phyloP scores from a whole-genome alignment of 2,329 filamentous ascomycete genomes.

The Calonectria montana region DNA sequence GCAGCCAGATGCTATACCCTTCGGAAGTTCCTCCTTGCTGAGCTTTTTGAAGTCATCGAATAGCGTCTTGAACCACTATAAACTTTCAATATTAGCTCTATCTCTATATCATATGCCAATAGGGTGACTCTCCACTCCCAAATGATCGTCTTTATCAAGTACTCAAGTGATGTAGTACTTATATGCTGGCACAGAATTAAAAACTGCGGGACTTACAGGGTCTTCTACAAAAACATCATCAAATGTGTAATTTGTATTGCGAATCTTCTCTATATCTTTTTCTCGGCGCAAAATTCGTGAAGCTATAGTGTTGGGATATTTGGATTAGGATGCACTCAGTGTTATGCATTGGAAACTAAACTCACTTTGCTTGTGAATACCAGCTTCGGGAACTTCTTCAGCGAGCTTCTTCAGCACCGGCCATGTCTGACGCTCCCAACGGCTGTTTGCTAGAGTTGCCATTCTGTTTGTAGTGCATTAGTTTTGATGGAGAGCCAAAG shows the following conservation, averaged over 20 bases:
- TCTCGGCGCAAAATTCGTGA: conserved; percentile 56
- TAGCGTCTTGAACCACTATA: conserved; percentile 74
- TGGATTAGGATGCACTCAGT: neutral
- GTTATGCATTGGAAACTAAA: neutral
- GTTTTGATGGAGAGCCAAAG: too few relatives aligned
- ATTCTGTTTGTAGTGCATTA: too few relatives aligned
- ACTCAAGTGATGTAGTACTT: too few relatives aligned
- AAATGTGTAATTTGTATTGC: conserved; percentile 50
- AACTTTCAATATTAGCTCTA: too few relatives aligned
- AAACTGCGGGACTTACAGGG: conserved; percentile 49
- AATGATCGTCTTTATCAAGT: too few relatives aligned
- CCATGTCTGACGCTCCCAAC: conserved; percentile 61
- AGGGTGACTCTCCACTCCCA: too few relatives aligned
- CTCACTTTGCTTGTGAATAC: conserved; percentile 79
- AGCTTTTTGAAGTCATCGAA: conserved; percentile 77
- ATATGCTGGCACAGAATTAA: too few relatives aligned
- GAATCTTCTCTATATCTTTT: conserved; percentile 64
- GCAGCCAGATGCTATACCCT: conserved; percentile 75
- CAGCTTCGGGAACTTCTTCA: conserved; percentile 76
- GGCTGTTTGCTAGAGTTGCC: too few relatives aligned
- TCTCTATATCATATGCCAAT: too few relatives aligned
- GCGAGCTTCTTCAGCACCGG: conserved; percentile 68
- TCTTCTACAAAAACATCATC: conserved; percentile 69
- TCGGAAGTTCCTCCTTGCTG: conserved; percentile 65
- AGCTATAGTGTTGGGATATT: neutral